phyloP scores from a whole-genome alignment of 495 filamentous ascomycete genomes.

The Echria macrotheca region DNA sequence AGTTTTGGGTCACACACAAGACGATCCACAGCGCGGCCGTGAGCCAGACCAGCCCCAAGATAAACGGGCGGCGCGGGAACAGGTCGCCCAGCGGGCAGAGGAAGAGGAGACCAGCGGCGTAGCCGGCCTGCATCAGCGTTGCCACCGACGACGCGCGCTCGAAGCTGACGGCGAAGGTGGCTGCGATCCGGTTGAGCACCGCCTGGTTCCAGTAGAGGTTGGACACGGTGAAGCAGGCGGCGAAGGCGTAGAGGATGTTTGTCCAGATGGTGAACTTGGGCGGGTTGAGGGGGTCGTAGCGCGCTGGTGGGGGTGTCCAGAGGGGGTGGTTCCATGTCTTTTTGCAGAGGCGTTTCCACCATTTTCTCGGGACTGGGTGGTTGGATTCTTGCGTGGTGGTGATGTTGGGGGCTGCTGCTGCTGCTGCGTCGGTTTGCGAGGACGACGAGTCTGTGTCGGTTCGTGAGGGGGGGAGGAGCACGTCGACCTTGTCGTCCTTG shows the following conservation, averaged over 20 bases:
- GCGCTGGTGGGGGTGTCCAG: conserved; percentile 27
- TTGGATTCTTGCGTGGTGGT: background rate
- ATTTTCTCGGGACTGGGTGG: too few relatives aligned
- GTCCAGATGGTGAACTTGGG: conserved; percentile 31
- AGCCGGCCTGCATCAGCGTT: conserved; percentile 76
- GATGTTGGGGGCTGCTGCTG: background rate
- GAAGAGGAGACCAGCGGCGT: conserved; percentile 67
- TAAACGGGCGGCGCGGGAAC: conserved; percentile 62
- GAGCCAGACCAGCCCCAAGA: conserved; percentile 57
- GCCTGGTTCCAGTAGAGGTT: conserved; percentile 69
- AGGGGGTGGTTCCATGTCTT: too few relatives aligned
- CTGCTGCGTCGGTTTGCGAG: background rate
- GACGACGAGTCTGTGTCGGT: too few relatives aligned
- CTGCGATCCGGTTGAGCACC: conserved; percentile 58
- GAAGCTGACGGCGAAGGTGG: conserved; percentile 54
- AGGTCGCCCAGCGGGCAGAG: conserved; percentile 77
- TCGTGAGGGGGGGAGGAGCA: too few relatives aligned
- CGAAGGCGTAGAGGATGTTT: conserved; percentile 30
- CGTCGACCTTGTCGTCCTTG: too few relatives aligned
- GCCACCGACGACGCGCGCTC: conserved; percentile 58
- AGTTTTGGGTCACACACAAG: conserved; percentile 62
- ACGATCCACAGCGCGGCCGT: conserved; percentile 66
- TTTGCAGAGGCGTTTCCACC: background rate
- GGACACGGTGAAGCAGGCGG: conserved; percentile 48
- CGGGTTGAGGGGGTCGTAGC: conserved; percentile 28